Base-by-base conservation (phyloP, 2,329 filamentous ascomycete genomes). In the Juglanconis sp. region DNA sequence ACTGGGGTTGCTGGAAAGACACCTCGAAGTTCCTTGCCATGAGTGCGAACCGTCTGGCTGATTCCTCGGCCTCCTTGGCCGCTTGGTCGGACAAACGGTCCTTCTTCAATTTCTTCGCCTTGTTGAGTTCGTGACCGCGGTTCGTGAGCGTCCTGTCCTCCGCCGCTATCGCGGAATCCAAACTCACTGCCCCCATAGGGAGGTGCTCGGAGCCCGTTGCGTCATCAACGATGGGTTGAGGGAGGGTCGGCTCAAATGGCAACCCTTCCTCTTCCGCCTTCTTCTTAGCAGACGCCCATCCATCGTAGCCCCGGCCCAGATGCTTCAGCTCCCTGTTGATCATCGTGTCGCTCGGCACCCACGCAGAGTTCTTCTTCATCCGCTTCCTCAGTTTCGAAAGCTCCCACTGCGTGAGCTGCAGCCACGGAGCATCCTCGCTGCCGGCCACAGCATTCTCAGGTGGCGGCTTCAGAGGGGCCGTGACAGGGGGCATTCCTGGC, bases 361-460 rank as follows among this genome's bases (percentile, higher is more conserved):
- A 95, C 4, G 90, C 87, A 0, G 90, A 89, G 69, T 95, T 95
- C 80, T 95, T 95, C 82, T 95, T 95, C 91, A 95, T 95, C 17
- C 89, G 83, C 75, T 95, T 95, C 62, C 91, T 81, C 7, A 95
- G 79, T 64, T 86, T 83, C 1, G 86, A 86, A 51, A 89, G 77
- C 69, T 89, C 87, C 64, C 84, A 88, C 15, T 80, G 77, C 6
- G 86, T 88, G 42, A 89, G 77, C 66, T 85, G 85, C 31, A 88
- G 76, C 87, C 87, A 89, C 0, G 87, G 87, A 10, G 84, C 81
- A 67, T 88, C 82, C 3, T 77, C 68, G 58, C 84, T 86, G 34
- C 86, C 86, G 13, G 82, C 74, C 1, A 83, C 77, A 1, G 83
- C 84, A 63, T 87, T 81, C 34, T 83, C 79, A 0, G 86, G 85